These are phyloP conservation scores for Leucocoprinus birnbaumii DNA, from an alignment of 768 basidiomycete species.

Conservation along the genomic window DNA sequence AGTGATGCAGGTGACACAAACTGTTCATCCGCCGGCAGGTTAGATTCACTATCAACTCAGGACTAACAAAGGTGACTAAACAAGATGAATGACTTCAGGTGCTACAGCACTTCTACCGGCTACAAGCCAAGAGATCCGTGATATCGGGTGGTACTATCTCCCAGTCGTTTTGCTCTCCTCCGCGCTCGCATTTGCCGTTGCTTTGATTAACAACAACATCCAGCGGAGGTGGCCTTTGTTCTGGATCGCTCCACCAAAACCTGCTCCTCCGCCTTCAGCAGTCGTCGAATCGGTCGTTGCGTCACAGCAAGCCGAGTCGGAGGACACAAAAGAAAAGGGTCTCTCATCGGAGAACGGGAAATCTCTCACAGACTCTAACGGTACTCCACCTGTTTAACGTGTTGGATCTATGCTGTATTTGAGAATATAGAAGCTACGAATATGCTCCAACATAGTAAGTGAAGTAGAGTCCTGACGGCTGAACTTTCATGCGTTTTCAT, in stretches of 20 bases:
- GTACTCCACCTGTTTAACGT: too few relatives aligned
- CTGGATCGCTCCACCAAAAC: constrained; percentile 33
- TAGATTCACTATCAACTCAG: background rate
- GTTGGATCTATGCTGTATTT: too few relatives aligned
- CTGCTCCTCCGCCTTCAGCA: constrained; percentile 6
- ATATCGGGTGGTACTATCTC: constrained; percentile 52
- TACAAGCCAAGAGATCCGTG: constrained; percentile 35
- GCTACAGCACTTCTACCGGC: constrained; percentile 53
- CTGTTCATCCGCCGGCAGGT: constrained; percentile 55
- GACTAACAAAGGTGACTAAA: background rate
- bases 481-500: too few relatives aligned
- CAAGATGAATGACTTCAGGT: constrained; percentile 24
- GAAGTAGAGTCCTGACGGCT: too few relatives aligned
- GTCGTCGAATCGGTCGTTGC: too few relatives aligned
- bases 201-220: constrained; percentile 48
- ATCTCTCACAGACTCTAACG: too few relatives aligned
- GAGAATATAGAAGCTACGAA: too few relatives aligned
- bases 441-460: too few relatives aligned
- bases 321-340: too few relatives aligned
- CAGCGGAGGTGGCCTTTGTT: constrained; percentile 47
- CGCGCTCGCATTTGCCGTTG: constrained; percentile 38
- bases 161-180: constrained; percentile 50
- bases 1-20: constrained; percentile 49
- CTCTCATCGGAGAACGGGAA: too few relatives aligned
- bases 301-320: too few relatives aligned